Conservation (phyloP, 1,284 basidiomycete species). For the Melampsora americana region DNA sequence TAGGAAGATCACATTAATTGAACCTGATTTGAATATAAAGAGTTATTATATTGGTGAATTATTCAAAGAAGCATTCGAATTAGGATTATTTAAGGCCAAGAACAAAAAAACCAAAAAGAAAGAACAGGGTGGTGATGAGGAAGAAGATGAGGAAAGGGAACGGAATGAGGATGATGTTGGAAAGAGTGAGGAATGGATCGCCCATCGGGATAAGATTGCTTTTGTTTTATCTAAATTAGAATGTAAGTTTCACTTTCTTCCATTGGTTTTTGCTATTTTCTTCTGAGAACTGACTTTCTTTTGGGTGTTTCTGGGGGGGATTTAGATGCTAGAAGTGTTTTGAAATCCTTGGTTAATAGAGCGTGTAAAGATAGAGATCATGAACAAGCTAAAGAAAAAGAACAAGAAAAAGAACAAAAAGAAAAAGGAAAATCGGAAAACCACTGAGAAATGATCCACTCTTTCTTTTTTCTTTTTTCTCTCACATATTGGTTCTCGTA, state of each 20-base stretch:
- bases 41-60: constrained; percentile 42
- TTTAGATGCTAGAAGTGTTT: constrained; percentile 37
- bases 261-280: neutral
- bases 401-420: no score
- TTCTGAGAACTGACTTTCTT: neutral
- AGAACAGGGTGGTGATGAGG: neutral
- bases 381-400: neutral
- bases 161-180: constrained; percentile 19
- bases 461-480: no score
- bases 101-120: neutral
- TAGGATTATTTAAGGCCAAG: constrained; percentile 33
- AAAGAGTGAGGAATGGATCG: constrained; percentile 27
- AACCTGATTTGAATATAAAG: constrained; percentile 37
- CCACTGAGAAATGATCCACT: no score
- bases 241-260: constrained; percentile 25
- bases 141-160: neutral
- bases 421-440: no score
- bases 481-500: no score
- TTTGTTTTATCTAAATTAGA: constrained; percentile 43
- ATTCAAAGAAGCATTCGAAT: constrained; percentile 42
- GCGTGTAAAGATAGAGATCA: constrained; percentile 31
- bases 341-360: constrained; percentile 36
- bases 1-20: constrained; percentile 33
- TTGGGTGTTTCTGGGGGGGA: neutral
- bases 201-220: constrained; percentile 29